phyloP scores from a whole-genome alignment of 2,329 filamentous ascomycete genomes.

The Penicillium frequentans region DNA sequence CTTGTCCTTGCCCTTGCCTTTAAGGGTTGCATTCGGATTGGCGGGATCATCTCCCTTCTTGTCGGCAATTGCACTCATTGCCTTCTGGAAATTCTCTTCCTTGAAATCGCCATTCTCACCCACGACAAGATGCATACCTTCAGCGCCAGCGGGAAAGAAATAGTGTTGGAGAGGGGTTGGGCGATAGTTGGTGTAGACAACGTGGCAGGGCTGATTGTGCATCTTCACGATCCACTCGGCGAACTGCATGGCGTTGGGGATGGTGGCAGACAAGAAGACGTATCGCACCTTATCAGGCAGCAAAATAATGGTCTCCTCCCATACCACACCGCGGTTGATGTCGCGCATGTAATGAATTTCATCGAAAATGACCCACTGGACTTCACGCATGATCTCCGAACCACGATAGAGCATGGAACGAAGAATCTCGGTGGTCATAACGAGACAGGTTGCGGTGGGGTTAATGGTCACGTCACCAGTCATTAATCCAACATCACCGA shows the following conservation, averaged over 20 bases:
- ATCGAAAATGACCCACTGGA: constrained; percentile 97
- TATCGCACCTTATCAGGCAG: constrained; percentile 98
- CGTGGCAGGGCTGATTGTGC: constrained; percentile 95
- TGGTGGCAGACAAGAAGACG: constrained; percentile 96
- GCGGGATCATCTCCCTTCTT: constrained; percentile 82
- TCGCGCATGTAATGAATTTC: constrained; percentile 99
- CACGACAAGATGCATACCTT: constrained; percentile 90
- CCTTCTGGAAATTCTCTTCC: constrained; percentile 95
- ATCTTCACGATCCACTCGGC: constrained; percentile 99
- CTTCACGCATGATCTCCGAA: constrained; percentile 99
- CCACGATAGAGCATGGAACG: constrained; percentile 97
- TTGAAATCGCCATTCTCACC: constrained; percentile 96
- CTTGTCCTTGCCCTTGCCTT: constrained; percentile 89
- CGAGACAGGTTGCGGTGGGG: constrained; percentile 92
- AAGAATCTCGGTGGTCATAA: constrained; percentile 99
- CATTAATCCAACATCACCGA: constrained; percentile 97
- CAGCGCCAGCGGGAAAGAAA: constrained; percentile 90
- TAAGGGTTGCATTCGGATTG: constrained; percentile 75
- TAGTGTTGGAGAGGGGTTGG: constrained; percentile 97
- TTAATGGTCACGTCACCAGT: constrained; percentile 99
- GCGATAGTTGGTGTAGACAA: constrained; percentile 98
- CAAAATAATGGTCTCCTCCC: constrained; percentile 98
- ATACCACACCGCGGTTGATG: constrained; percentile 84
- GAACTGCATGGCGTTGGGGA: constrained; percentile 98
- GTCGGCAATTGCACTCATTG: constrained; percentile 86